Percentiles rank a stretch among this genome's conserved stretches.
Evolutionary conservation across 2,329 filamentous ascomycete species (phyloP).

Genomic region (Dothideomycetes sp.): DNA sequence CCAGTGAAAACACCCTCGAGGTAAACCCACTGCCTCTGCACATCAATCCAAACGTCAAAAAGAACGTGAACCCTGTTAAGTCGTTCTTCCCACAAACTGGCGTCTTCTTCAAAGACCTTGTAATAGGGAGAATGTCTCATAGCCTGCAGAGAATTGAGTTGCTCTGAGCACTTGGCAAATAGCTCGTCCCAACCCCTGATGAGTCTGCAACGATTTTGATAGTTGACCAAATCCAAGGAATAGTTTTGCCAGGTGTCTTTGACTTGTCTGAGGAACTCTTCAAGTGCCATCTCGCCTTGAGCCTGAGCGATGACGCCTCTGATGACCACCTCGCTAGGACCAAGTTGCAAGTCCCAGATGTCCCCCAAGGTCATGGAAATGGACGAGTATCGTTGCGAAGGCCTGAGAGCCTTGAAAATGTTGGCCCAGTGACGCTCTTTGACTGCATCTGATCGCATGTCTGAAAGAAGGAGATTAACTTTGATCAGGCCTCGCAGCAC

Average conservation of each 20-base stretch:
- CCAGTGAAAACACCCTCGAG: constrained; percentile 97
- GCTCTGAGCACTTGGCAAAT: constrained; percentile 96
- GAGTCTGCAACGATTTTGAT: constrained; percentile 94
- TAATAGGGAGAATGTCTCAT: constrained; percentile 99
- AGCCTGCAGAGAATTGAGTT: constrained; percentile 91
- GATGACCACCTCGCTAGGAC: constrained; percentile 76
- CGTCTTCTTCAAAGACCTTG: constrained; percentile 98
- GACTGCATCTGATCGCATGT: constrained; percentile 93
- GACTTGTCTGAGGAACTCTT: constrained; percentile 94
- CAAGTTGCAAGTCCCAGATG: constrained; percentile 93
- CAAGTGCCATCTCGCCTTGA: constrained; percentile 93
- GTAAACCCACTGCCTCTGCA: constrained; percentile 99
- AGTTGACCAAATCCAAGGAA: constrained; percentile 84
- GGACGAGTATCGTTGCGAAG: constrained; percentile 85
- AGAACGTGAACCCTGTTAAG: constrained; percentile 93
- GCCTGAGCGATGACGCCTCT: constrained; percentile 90
- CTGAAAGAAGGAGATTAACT: constrained; percentile 75
- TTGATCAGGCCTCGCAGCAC: constrained; percentile 82
- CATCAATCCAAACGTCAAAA: constrained; percentile 99
- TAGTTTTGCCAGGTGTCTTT: constrained; percentile 97
- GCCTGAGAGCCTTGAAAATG: constrained; percentile 92
- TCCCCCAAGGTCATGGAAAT: constrained; percentile 95
- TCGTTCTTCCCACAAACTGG: constrained; percentile 93
- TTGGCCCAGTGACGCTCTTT: constrained; percentile 94
- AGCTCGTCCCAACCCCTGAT: constrained; percentile 98